Conservation (phyloP, 31 red algal genomes). For the Odonthalia washingtoniensis region DNA sequence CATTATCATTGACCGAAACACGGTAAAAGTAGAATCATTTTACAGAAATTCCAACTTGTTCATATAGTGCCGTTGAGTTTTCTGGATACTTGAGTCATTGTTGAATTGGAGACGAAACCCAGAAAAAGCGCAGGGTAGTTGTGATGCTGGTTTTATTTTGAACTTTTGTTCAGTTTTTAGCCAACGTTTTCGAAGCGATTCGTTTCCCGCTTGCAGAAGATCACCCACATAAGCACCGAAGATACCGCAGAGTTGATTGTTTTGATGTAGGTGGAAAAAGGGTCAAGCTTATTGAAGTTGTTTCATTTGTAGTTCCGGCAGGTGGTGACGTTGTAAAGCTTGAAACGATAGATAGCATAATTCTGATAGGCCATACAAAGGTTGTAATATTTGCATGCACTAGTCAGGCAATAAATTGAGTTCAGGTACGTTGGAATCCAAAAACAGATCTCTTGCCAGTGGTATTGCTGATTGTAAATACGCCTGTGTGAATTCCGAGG, state of each 20-base stretch:
- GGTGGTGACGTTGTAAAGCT: slow-evolving; percentile 34
- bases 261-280: neutral
- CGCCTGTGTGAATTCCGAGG: slow-evolving; percentile 37
- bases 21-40: neutral
- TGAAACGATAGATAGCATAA: slow-evolving; percentile 37
- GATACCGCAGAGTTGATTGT: slow-evolving; percentile 14
- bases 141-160: slow-evolving; percentile 17
- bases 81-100: neutral
- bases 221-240: slow-evolving; percentile 47
- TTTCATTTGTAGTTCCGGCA: slow-evolving; percentile 7
- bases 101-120: neutral
- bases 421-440: slow-evolving; percentile 34
- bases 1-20: slow-evolving; percentile 48
- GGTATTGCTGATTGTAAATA: slow-evolving; percentile 52
- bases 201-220: neutral
- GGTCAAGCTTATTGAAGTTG: slow-evolving; percentile 36
- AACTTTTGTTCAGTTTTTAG: neutral
- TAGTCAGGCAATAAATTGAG: slow-evolving; percentile 32
- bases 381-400: slow-evolving; percentile 34
- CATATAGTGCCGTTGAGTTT: slow-evolving; percentile 29
- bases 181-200: neutral
- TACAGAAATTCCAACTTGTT: slow-evolving; percentile 25
- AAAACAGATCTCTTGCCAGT: slow-evolving; percentile 25
- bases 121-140: slow-evolving; percentile 31
- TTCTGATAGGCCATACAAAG: slow-evolving; percentile 45